phyloP scores from a whole-genome alignment of 371 early-diverging fungal genomes.

The Coemansia sp. region DNA sequence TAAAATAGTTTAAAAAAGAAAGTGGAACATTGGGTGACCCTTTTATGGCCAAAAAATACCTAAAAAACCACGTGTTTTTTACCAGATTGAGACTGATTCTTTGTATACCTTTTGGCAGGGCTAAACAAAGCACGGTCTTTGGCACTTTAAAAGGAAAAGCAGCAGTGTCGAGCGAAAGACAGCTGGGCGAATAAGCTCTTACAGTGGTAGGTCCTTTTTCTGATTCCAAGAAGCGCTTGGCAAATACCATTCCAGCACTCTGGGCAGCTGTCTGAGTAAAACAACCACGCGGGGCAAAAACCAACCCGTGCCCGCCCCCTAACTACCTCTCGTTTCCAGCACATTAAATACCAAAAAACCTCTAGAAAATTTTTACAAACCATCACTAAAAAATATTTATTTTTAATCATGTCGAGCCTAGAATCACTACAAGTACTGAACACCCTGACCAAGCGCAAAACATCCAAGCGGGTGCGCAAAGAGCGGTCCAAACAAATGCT shows the following conservation, averaged over 20 bases:
- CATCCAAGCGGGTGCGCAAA: slow-evolving; percentile 36
- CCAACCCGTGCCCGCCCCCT: neutral
- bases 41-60: neutral
- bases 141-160: neutral
- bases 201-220: neutral
- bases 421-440: slow-evolving; percentile 29
- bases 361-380: neutral
- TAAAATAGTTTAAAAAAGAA: neutral
- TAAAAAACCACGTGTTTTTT: slow-evolving; percentile 1
- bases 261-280: neutral
- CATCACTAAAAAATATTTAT: neutral
- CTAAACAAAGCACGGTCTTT: neutral
- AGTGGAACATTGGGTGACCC: neutral
- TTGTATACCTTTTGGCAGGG: neutral
- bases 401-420: slow-evolving; percentile 18
- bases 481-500: slow-evolving; percentile 24
- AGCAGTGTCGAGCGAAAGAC: neutral
- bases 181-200: neutral
- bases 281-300: neutral
- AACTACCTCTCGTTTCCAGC: neutral
- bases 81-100: neutral
- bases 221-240: neutral
- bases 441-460: slow-evolving; percentile 26
- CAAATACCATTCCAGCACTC: neutral
- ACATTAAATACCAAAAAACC: neutral